Conservation (phyloP, 305 asterid genomes). For the Rubia tinctorum region DNA sequence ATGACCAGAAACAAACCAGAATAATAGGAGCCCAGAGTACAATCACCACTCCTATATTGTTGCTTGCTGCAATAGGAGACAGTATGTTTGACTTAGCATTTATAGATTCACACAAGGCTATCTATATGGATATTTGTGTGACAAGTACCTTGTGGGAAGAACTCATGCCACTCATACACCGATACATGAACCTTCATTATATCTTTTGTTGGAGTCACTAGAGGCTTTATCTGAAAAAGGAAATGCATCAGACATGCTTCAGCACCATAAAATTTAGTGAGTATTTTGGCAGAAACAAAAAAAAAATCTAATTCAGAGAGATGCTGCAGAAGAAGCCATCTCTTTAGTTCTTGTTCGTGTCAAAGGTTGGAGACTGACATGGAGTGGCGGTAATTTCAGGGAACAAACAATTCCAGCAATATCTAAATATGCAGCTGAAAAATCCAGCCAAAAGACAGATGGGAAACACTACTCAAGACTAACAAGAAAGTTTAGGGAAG, state of each 20-base stretch:
- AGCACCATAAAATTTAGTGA: neutral
- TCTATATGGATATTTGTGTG: conserved; percentile 15
- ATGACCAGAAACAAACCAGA: conserved; percentile 47
- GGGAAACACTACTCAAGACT: neutral
- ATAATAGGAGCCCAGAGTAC: conserved; percentile 93
- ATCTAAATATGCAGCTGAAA: neutral
- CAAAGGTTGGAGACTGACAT: neutral
- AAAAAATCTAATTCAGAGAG: neutral
- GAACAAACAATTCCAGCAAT: neutral
- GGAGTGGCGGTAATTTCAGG: neutral
- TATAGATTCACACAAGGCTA: conserved; percentile 9
- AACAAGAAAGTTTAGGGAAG: neutral
- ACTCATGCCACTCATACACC: conserved; percentile 88
- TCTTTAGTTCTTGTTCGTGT: neutral
- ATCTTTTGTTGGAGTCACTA: conserved; percentile 77
- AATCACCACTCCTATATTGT: conserved; percentile 91
- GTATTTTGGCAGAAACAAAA: neutral
- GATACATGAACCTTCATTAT: conserved; percentile 62
- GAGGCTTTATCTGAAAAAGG: conserved; percentile 82
- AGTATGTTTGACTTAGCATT: conserved; percentile 8
- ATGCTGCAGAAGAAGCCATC: neutral
- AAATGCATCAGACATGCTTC: conserved; percentile 12
- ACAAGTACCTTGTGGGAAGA: conserved; percentile 89
- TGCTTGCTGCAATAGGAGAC: conserved; percentile 55
- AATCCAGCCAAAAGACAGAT: neutral